These are phyloP conservation scores for Xylogone sp. DNA, from an alignment of 2,329 filamentous ascomycete genomes.

Conservation along the genomic window DNA sequence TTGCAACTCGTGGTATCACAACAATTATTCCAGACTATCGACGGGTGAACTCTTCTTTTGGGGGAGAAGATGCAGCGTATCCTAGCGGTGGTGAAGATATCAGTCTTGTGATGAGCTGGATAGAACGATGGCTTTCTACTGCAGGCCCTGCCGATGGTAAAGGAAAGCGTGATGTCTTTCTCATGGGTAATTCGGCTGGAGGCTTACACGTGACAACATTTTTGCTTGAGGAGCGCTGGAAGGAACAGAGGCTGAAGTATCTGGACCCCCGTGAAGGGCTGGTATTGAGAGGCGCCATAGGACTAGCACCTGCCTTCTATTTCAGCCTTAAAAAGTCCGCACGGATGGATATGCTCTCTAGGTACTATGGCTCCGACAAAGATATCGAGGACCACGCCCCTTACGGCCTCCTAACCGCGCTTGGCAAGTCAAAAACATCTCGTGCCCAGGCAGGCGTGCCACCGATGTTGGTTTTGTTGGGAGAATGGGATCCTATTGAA, in stretches of 20 bases:
- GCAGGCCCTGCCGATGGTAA: background rate
- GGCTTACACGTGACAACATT: slow-evolving; percentile 26
- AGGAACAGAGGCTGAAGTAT: slow-evolving; percentile 14
- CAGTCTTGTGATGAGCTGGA: slow-evolving; percentile 15
- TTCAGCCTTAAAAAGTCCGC: slow-evolving; percentile 10
- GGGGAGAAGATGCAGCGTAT: slow-evolving; percentile 22
- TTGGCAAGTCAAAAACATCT: slow-evolving; percentile 12
- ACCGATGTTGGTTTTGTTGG: slow-evolving; percentile 15
- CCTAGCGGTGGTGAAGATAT: slow-evolving; percentile 24
- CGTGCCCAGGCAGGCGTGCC: slow-evolving; percentile 18
- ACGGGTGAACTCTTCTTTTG: slow-evolving; percentile 16
- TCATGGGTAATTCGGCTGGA: slow-evolving; percentile 28
- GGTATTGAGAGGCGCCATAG: slow-evolving; percentile 17
- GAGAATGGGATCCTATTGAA: slow-evolving; percentile 24
- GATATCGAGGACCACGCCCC: slow-evolving; percentile 10
- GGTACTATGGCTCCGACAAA: slow-evolving; percentile 18
- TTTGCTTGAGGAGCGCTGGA: slow-evolving; percentile 17
- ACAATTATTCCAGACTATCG: slow-evolving; percentile 25
- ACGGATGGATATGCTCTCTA: slow-evolving; percentile 10
- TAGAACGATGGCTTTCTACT: slow-evolving; percentile 8
- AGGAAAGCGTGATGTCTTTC: slow-evolving; percentile 17
- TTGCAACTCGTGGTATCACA: slow-evolving; percentile 19
- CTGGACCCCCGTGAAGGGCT: slow-evolving; percentile 6
- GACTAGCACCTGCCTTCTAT: slow-evolving; percentile 19
- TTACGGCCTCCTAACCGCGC: slow-evolving; percentile 14